These are phyloP conservation scores for Nitzschia palea DNA, from an alignment of 108 stramenopile genomes.

Conservation along the genomic window DNA sequence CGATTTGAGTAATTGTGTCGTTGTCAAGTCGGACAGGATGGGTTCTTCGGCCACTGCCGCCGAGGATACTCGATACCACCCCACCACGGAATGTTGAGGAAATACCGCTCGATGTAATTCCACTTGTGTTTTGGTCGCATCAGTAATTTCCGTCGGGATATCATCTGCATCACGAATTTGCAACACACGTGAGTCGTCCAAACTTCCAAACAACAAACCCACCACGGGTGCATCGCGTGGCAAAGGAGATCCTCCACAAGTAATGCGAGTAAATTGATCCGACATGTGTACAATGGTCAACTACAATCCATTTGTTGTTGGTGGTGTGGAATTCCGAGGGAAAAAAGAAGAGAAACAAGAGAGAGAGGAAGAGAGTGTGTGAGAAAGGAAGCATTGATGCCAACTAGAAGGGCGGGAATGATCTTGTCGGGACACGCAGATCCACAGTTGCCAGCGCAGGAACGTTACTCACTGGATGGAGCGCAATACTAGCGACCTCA, in stretches of 20 bases:
- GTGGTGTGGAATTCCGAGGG: no score
- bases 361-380: neutral
- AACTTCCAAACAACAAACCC: constrained; percentile 64
- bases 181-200: constrained; percentile 30
- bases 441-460: no score
- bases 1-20: constrained; percentile 39
- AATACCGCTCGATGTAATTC: constrained; percentile 80
- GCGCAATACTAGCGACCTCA: constrained; percentile 14
- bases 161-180: constrained; percentile 48
- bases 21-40: constrained; percentile 51
- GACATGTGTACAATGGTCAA: constrained; percentile 84
- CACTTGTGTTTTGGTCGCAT: constrained; percentile 54
- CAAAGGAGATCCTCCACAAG: constrained; percentile 72
- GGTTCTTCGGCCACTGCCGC: constrained; percentile 39
- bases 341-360: neutral
- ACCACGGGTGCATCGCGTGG: constrained; percentile 57
- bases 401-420: neutral
- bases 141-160: constrained; percentile 39
- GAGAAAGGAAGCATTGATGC: neutral
- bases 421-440: no score
- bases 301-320: no score
- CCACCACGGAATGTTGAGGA: constrained; percentile 71
- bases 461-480: constrained; percentile 36
- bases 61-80: constrained; percentile 81
- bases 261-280: constrained; percentile 82